Evolutionary conservation across 352 stramenopile species (phyloP).

Genomic region (Globisporangium emineosum): DNA sequence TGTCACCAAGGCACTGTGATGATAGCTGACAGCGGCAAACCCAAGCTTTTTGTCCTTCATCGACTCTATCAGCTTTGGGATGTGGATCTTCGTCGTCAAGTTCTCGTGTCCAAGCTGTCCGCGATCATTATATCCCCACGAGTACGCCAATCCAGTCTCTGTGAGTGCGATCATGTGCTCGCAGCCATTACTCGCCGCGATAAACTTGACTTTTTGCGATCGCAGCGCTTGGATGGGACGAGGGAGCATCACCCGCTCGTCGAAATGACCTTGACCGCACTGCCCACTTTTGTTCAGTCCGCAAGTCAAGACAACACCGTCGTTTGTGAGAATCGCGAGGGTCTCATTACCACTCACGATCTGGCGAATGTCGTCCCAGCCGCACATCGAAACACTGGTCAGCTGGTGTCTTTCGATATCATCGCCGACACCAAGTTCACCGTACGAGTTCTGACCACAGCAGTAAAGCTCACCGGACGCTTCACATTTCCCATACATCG

Average conservation of each 20-base stretch:
- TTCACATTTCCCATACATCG: constrained; percentile 85
- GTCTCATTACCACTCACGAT: constrained; percentile 85
- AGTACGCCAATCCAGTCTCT: constrained; percentile 76
- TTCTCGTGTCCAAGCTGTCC: constrained; percentile 86
- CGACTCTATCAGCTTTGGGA: constrained; percentile 82
- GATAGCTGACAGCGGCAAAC: constrained; percentile 81
- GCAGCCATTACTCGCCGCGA: constrained; percentile 86
- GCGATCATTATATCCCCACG: constrained; percentile 87
- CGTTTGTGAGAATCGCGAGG: constrained; percentile 77
- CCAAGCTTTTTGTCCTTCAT: constrained; percentile 82
- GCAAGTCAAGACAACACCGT: constrained; percentile 76
- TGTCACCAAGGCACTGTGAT: constrained; percentile 79
- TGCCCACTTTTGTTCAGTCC: constrained; percentile 88
- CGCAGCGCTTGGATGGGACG: constrained; percentile 73
- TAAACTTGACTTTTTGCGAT: constrained; percentile 73
- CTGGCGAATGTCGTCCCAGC: constrained; percentile 82
- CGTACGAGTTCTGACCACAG: constrained; percentile 88
- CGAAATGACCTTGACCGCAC: constrained; percentile 84
- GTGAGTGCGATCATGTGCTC: constrained; percentile 87
- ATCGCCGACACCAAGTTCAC: constrained; percentile 81
- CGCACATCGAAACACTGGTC: constrained; percentile 71
- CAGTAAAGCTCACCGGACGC: constrained; percentile 83
- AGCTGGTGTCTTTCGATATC: constrained; percentile 81
- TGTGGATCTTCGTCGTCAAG: constrained; percentile 77
- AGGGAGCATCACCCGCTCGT: constrained; percentile 84